A percentile compares a stretch with the other conserved stretches of the same genome.
Evolutionary conservation across 257 asterid genomes (phyloP).

Genomic region (Scutellaria barbata): DNA sequence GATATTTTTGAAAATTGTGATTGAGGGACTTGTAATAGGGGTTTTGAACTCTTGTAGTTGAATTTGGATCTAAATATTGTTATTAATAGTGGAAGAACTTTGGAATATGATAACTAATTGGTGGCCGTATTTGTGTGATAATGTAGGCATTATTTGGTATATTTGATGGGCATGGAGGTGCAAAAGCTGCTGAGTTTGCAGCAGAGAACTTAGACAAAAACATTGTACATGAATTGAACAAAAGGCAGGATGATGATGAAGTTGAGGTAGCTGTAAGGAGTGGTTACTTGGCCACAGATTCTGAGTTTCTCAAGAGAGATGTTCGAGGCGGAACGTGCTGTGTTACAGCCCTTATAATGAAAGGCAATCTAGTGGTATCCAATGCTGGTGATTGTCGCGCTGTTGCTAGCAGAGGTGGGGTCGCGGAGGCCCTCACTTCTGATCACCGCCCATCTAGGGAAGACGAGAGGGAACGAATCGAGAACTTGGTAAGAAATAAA

Average conservation of each 20-base stretch:
- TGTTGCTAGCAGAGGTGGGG: conserved; percentile 67
- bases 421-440: conserved; percentile 75
- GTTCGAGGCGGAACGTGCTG: conserved; percentile 78
- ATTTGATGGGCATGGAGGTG: conserved; percentile 86
- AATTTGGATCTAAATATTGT: not conserved
- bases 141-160: conserved; percentile 69
- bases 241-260: conserved; percentile 30
- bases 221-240: conserved; percentile 53
- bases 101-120: conserved; percentile 7
- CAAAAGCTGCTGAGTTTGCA: conserved; percentile 76
- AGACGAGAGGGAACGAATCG: conserved; percentile 72
- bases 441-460: conserved; percentile 80
- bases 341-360: conserved; percentile 68
- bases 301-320: conserved; percentile 63
- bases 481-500: conserved; percentile 56
- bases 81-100: not conserved
- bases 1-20: not conserved
- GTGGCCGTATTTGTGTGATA: not conserved
- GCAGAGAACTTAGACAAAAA: conserved; percentile 61
- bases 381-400: conserved; percentile 94
- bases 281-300: conserved; percentile 75
- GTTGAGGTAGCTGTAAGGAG: conserved; percentile 53
- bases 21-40: not conserved
- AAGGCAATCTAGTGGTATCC: conserved; percentile 70
- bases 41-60: not conserved